phyloP scores from a whole-genome alignment of 2,329 filamentous ascomycete genomes.

The Ascochyta rabiei region DNA sequence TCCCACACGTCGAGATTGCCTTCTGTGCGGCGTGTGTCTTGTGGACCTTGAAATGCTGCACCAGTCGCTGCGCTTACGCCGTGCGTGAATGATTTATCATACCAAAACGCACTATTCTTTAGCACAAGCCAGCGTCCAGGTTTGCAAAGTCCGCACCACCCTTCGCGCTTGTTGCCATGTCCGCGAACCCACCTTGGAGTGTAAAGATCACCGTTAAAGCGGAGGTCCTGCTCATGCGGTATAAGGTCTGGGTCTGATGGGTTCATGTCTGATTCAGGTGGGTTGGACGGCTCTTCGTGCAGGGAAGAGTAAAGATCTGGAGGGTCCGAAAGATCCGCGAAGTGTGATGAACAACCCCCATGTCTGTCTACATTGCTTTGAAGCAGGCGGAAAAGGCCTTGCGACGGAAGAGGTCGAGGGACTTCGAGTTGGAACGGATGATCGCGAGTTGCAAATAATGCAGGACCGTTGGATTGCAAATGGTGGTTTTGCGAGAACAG shows the following conservation, averaged over 20 bases:
- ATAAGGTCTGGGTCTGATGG: slow-evolving; percentile 75
- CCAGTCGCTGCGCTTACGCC: slow-evolving; percentile 84
- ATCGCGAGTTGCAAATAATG: slow-evolving; percentile 58
- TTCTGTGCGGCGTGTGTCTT: slow-evolving; percentile 76
- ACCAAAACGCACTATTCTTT: slow-evolving; percentile 92
- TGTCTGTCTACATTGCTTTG: slow-evolving; percentile 77
- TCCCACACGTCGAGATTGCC: slow-evolving; percentile 84
- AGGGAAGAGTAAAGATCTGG: slow-evolving; percentile 79
- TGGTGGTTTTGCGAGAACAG: slow-evolving; percentile 54
- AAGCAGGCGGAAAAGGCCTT: slow-evolving; percentile 74
- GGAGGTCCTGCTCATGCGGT: slow-evolving; percentile 75
- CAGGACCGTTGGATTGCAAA: slow-evolving; percentile 57
- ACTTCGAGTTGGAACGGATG: slow-evolving; percentile 61
- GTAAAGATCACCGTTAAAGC: slow-evolving; percentile 82
- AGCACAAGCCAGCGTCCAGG: slow-evolving; percentile 84
- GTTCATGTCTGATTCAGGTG: slow-evolving; percentile 82
- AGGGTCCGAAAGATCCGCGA: slow-evolving; percentile 74
- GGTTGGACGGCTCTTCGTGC: slow-evolving; percentile 73
- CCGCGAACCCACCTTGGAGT: slow-evolving; percentile 84
- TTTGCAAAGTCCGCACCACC: slow-evolving; percentile 89
- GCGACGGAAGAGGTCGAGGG: slow-evolving; percentile 66
- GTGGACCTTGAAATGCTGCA: slow-evolving; percentile 76
- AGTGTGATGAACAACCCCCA: slow-evolving; percentile 67
- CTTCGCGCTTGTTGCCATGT: slow-evolving; percentile 84
- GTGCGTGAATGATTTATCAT: slow-evolving; percentile 89